These are phyloP conservation scores for Quercus wislizeni DNA, from an alignment of 306 rosid genomes.

Conservation along the genomic window DNA sequence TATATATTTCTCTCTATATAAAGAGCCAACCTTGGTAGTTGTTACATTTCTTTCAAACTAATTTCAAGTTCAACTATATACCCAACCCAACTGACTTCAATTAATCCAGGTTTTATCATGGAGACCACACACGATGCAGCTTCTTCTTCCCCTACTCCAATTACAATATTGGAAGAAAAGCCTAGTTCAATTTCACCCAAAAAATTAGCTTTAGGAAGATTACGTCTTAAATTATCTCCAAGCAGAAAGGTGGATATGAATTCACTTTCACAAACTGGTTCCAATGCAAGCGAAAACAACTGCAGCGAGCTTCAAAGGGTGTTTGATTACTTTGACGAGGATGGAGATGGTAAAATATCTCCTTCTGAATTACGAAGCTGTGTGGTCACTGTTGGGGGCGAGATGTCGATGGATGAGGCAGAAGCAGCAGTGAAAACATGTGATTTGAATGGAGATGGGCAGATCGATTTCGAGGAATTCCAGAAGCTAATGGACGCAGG, in stretches of 20 bases:
- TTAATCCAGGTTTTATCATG: background rate
- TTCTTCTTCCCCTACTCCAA: background rate
- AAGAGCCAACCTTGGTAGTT: background rate
- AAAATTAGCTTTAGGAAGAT: background rate
- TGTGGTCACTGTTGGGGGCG: conserved; percentile 13
- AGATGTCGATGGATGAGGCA: conserved; percentile 30
- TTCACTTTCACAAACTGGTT: background rate
- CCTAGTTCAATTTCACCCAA: background rate
- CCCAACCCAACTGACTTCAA: no score
- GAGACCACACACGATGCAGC: background rate
- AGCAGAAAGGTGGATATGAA: background rate
- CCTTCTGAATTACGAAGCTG: conserved; percentile 34
- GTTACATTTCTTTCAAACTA: background rate
- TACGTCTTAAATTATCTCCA: conserved; percentile 1
- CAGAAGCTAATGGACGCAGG: conserved; percentile 25
- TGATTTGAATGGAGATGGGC: conserved; percentile 39
- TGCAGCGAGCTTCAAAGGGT: conserved; percentile 14
- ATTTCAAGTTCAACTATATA: background rate
- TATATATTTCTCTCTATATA: no score
- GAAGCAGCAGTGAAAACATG: conserved; percentile 16
- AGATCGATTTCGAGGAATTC: conserved; percentile 30
- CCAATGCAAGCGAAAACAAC: background rate
- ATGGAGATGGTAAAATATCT: conserved; percentile 40
- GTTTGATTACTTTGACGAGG: conserved; percentile 29
- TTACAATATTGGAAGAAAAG: background rate